A percentile compares a stretch with the other conserved stretches of the same genome.
These are phyloP conservation scores for Mycena kentingensis DNA, from an alignment of 768 basidiomycete genomes.

Conservation along the genomic window DNA sequence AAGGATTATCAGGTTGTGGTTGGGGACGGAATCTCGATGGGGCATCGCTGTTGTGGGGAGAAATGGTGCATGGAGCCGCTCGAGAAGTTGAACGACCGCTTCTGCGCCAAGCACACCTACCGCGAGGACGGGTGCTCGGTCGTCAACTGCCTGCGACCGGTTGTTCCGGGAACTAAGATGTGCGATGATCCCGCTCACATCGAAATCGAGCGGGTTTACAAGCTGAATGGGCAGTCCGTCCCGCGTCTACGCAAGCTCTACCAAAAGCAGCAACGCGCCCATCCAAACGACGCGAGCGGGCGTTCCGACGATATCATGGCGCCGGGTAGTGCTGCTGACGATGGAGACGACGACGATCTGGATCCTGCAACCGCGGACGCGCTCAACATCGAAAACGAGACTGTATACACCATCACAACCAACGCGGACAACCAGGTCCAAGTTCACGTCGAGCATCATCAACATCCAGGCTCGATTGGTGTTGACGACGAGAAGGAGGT, in stretches of 20 bases:
- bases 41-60: conserved; percentile 18
- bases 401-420: conserved; percentile 11
- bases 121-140: conserved; percentile 17
- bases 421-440: not conserved
- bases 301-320: not conserved
- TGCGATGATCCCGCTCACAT: conserved; percentile 11
- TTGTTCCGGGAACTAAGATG: conserved; percentile 4
- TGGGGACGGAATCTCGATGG: conserved; percentile 23
- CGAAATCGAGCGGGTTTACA: conserved; percentile 10
- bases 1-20: conserved; percentile 10
- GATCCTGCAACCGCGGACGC: not conserved
- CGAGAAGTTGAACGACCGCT: conserved; percentile 19
- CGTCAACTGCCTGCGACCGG: conserved; percentile 13
- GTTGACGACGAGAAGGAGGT: conserved; percentile 2
- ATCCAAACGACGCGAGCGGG: no score
- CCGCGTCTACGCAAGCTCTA: not conserved
- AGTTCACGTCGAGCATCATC: not conserved
- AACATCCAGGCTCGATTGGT: conserved; percentile 16
- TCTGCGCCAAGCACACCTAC: conserved; percentile 17
- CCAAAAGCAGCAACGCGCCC: conserved; percentile 1
- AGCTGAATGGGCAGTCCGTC: not conserved
- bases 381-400: conserved; percentile 11
- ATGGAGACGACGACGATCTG: not conserved
- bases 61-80: conserved; percentile 14
- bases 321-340: not conserved